These are phyloP conservation scores for Venturia oleaginea DNA, from an alignment of 2,329 filamentous ascomycete species.

Conservation along the genomic window DNA sequence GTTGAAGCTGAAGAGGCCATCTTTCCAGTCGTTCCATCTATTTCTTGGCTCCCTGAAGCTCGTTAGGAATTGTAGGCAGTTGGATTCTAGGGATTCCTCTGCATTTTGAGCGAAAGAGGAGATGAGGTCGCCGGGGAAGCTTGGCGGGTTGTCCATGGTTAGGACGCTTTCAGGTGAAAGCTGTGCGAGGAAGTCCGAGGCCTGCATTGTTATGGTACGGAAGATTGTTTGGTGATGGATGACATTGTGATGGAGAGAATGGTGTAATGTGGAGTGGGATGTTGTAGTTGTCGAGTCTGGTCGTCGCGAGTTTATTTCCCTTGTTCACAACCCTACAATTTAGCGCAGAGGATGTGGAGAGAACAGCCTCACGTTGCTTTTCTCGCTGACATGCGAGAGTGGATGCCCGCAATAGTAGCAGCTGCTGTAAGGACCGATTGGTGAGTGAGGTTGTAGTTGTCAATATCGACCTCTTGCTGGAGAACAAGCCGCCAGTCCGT, in stretches of 20 bases:
- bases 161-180: not conserved
- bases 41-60: not conserved
- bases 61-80: not conserved
- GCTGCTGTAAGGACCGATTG: not conserved
- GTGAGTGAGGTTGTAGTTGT: not conserved
- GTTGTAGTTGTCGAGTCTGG: not conserved
- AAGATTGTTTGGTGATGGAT: not conserved
- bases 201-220: not conserved
- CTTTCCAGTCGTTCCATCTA: not conserved
- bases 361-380: conserved; percentile 1
- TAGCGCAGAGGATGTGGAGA: not conserved
- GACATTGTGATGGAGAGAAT: not conserved
- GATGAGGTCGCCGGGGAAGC: not conserved
- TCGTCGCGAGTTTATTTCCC: not conserved
- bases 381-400: not conserved
- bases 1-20: not conserved
- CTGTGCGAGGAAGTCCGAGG: not conserved
- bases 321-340: not conserved
- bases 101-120: not conserved
- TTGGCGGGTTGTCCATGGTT: not conserved
- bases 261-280: not conserved
- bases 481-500: no score
- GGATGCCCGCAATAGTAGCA: not conserved
- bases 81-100: not conserved
- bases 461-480: not conserved